Percentiles rank a stretch among this genome's conserved stretches.
Conservation (phyloP, 495 filamentous ascomycete genomes). For the Apodospora peruviana region DNA sequence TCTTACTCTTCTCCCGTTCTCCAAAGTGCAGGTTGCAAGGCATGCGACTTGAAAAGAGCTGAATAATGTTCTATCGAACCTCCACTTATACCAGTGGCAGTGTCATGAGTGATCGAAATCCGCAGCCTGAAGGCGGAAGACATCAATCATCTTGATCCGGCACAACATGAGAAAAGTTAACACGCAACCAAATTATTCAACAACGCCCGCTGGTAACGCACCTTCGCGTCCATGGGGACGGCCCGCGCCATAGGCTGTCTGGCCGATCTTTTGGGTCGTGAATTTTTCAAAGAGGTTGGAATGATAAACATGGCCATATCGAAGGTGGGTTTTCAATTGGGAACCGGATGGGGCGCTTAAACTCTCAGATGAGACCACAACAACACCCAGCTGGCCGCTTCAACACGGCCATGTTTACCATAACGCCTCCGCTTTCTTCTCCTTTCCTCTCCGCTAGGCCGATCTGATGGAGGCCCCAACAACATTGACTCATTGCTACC, state of each 20-base stretch:
- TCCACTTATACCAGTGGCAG: too few relatives aligned
- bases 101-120: too few relatives aligned
- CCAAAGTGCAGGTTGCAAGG: too few relatives aligned
- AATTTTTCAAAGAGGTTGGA: constrained; percentile 4
- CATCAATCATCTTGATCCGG: too few relatives aligned
- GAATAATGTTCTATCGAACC: too few relatives aligned
- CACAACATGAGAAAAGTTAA: background rate
- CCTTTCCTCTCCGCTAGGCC: constrained; percentile 9
- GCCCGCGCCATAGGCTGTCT: constrained; percentile 20
- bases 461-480: constrained; percentile 2
- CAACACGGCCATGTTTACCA: constrained; percentile 16
- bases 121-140: too few relatives aligned
- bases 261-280: constrained; percentile 6
- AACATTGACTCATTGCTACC: constrained; percentile 17
- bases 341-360: constrained; percentile 9
- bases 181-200: background rate
- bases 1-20: too few relatives aligned
- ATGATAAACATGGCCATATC: constrained; percentile 3
- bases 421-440: background rate
- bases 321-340: background rate
- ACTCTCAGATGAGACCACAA: constrained; percentile 5
- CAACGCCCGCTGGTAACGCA: background rate
- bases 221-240: constrained; percentile 13
- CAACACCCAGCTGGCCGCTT: constrained; percentile 13
- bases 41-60: too few relatives aligned